Evolutionary conservation across 2,329 filamentous ascomycete species (phyloP).

Genomic region (Neoscytalidium dimidiatum): DNA sequence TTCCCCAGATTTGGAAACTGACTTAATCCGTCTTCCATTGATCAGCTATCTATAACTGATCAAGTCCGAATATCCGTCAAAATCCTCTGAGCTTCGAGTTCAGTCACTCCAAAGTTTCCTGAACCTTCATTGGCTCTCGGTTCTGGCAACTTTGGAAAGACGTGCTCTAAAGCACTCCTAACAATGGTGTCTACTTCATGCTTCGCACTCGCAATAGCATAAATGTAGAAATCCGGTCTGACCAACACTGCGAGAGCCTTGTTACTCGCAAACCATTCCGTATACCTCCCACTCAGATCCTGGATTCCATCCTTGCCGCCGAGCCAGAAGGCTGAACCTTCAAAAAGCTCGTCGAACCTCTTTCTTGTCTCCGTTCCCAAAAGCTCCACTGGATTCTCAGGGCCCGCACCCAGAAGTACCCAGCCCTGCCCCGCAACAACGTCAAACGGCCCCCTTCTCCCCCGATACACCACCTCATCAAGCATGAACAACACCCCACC

Average conservation of each 20-base stretch:
- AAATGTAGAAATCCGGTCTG: not conserved
- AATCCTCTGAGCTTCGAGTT: not conserved
- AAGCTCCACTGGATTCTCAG: not conserved
- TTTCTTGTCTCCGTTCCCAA: not conserved
- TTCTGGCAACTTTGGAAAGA: not conserved
- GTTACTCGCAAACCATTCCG: not conserved
- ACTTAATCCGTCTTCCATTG: no score
- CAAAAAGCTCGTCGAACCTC: not conserved
- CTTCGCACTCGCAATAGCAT: not conserved
- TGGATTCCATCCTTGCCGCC: not conserved
- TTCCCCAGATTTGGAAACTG: no score
- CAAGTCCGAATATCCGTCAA: no score
- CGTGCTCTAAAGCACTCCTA: not conserved
- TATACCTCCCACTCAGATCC: not conserved
- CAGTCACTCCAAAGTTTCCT: not conserved
- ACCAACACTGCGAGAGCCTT: not conserved
- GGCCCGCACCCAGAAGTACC: not conserved
- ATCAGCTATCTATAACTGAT: no score
- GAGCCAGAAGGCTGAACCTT: not conserved
- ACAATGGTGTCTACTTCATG: not conserved
- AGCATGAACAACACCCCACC: not conserved
- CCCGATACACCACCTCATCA: not conserved
- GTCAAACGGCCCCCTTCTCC: not conserved
- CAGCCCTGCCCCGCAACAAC: not conserved
- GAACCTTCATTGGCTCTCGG: not conserved